Conservation (phyloP, 352 stramenopile genomes). For the Peronospora destructor region DNA sequence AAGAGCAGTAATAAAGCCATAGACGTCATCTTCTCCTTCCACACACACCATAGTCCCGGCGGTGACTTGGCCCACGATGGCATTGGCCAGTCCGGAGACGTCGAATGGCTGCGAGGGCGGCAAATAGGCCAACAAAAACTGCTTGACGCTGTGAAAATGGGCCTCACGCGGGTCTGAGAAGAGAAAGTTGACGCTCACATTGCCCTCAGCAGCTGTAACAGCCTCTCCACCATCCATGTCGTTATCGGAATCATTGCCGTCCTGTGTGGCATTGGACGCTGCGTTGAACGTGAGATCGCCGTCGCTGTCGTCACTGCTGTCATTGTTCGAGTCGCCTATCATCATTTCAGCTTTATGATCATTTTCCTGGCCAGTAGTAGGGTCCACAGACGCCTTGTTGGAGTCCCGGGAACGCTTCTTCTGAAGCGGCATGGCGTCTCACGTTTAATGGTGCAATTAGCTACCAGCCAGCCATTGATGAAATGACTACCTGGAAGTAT, state of each 20-base stretch:
- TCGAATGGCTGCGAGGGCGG: slow-evolving; percentile 71
- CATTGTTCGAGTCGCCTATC: slow-evolving; percentile 36
- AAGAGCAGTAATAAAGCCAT: slow-evolving; percentile 81
- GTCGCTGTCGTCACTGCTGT: slow-evolving; percentile 40
- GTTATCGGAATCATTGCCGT: slow-evolving; percentile 49
- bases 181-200: slow-evolving; percentile 76
- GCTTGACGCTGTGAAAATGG: slow-evolving; percentile 85
- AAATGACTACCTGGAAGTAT: neutral
- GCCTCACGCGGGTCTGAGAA: slow-evolving; percentile 74
- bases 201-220: slow-evolving; percentile 18
- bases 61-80: slow-evolving; percentile 67
- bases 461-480: neutral
- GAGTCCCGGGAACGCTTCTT: slow-evolving; percentile 33
- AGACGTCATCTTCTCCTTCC: slow-evolving; percentile 73
- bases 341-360: slow-evolving; percentile 42
- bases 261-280: slow-evolving; percentile 21
- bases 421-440: slow-evolving; percentile 21
- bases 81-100: slow-evolving; percentile 69
- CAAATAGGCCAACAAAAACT: slow-evolving; percentile 73
- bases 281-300: slow-evolving; percentile 59
- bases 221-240: slow-evolving; percentile 51
- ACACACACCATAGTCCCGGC: slow-evolving; percentile 77
- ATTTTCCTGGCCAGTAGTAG: slow-evolving; percentile 11
- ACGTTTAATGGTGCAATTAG: neutral
- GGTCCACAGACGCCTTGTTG: slow-evolving; percentile 15